Evolutionary conservation across 129 eudicot genomes (phyloP), one percentile per base, ranked within the genome.

Genomic region (Flaveria sonorensis): DNA sequence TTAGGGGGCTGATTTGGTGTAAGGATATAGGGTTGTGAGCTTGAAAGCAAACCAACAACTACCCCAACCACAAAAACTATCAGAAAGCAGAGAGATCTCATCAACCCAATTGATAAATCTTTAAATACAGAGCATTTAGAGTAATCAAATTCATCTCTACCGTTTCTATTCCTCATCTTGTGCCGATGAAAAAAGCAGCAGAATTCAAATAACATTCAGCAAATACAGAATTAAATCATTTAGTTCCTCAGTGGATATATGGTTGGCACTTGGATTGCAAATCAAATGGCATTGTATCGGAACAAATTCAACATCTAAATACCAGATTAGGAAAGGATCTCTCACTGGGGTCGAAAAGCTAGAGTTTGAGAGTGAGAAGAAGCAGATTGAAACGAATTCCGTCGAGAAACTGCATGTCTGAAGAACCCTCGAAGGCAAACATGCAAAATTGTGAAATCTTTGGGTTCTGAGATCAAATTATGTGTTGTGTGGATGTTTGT

Each of bases 21-120:
- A 43, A 75, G 66, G n/a, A 64, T 81, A 14, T 81, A 82, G 1
- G 82, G 62, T 75, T 90, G 90, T 36, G 95, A 88, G 46, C 88
- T 88, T 10, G 95, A 93, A 14, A 63, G 57, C 20, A 93, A 84
- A 19, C 98, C 96, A 40, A 90, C 77, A 8, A 90, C 86, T 4
- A 90, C 73, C 40, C 98, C 98, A 39, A 78, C 70, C 1, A 93
- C 92, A 69, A 93, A 93, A 19, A 93, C 77, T 9, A 93, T 86
- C 60, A 88, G 69, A 70, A 79, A 45, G 8, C 83, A 50, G 7
- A 93, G 40, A 46, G 84, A 23, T 62, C 73, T 90, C 13, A 84
- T 69, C 1, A 93, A 76, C 53, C 89, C 84, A 40, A 78, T 10
- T 19, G 92, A 88, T 3, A 89, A 81, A 63, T 90, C 98, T 66